phyloP scores from a whole-genome alignment of 495 filamentous ascomycete species.

The Aspergillus asperescens region DNA sequence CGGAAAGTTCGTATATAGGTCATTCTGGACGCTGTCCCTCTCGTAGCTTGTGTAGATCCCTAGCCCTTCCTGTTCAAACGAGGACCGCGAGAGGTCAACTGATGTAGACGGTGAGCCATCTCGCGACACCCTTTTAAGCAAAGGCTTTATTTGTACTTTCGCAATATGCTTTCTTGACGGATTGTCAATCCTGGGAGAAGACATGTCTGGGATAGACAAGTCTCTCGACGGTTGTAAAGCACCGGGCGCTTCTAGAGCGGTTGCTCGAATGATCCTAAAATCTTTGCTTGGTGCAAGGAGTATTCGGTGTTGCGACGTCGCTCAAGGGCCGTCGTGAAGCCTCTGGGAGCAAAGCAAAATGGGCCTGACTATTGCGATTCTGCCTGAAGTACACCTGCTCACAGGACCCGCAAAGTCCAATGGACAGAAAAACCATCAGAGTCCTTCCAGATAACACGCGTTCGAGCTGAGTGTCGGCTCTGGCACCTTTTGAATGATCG shows the following conservation, averaged over 20 bases:
- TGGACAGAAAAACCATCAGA: background rate
- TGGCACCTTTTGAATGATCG: background rate
- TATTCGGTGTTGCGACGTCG: background rate
- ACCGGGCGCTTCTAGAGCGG: too few relatives aligned
- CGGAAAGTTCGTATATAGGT: constrained; percentile 22
- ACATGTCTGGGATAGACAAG: constrained; percentile 15
- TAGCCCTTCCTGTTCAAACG: constrained; percentile 51
- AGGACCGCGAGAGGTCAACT: constrained; percentile 52
- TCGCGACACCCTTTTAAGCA: constrained; percentile 50
- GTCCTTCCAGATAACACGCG: background rate
- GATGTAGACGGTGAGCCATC: constrained; percentile 41
- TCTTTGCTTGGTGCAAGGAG: background rate
- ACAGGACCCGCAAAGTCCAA: background rate
- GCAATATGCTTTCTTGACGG: constrained; percentile 26
- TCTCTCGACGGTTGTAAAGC: constrained; percentile 11
- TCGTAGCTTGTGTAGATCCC: constrained; percentile 51
- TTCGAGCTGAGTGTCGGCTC: too few relatives aligned
- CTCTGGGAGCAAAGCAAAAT: background rate
- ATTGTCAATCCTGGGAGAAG: constrained; percentile 4
- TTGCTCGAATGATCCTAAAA: too few relatives aligned
- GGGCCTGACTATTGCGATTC: background rate
- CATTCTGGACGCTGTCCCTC: constrained; percentile 28
- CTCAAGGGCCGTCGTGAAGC: background rate
- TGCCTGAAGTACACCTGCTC: background rate
- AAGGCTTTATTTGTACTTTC: constrained; percentile 51